Evolutionary conservation across 176 grass and related monocot genomes (phyloP).

Genomic region (Coix lacrymajobi): DNA sequence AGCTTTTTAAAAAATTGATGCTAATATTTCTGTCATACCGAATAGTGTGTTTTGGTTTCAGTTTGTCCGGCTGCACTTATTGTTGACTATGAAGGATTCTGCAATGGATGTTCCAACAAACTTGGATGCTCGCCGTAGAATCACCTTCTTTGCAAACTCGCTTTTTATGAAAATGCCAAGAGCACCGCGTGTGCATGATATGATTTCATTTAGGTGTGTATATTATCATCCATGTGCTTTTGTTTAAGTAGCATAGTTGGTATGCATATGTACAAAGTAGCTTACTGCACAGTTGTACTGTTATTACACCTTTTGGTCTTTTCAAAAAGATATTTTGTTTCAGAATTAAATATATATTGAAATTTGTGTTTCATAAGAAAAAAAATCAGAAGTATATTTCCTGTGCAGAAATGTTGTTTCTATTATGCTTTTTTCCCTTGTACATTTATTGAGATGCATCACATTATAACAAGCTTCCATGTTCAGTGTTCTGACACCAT

Average conservation of each 20-base stretch:
- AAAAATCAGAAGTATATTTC: constrained; percentile 1
- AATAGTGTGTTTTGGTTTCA: constrained; percentile 29
- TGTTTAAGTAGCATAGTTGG: not conserved
- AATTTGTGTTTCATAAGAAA: not conserved
- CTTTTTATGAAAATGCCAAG: constrained; percentile 73
- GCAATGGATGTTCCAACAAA: constrained; percentile 66
- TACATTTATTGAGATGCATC: not conserved
- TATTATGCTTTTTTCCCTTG: not conserved
- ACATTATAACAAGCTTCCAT: constrained; percentile 29
- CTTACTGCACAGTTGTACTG: not conserved
- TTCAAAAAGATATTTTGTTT: constrained; percentile 11
- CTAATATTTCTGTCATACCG: constrained; percentile 11
- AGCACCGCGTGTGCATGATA: constrained; percentile 57
- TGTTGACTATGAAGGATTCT: constrained; percentile 70
- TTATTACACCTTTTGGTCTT: not conserved
- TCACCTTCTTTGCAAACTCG: constrained; percentile 79
- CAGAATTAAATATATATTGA: not conserved
- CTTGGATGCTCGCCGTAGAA: constrained; percentile 78
- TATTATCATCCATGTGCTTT: constrained; percentile 7
- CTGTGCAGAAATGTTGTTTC: not conserved
- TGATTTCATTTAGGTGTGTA: constrained; percentile 76
- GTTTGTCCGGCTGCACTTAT: constrained; percentile 54
- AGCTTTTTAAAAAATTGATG: not conserved
- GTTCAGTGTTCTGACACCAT: constrained; percentile 71
- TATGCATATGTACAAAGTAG: not conserved